Evolutionary conservation across 495 filamentous ascomycete genomes (phyloP), one percentile per base, ranked within the genome.

Genomic region (Penicillium arizonense): DNA sequence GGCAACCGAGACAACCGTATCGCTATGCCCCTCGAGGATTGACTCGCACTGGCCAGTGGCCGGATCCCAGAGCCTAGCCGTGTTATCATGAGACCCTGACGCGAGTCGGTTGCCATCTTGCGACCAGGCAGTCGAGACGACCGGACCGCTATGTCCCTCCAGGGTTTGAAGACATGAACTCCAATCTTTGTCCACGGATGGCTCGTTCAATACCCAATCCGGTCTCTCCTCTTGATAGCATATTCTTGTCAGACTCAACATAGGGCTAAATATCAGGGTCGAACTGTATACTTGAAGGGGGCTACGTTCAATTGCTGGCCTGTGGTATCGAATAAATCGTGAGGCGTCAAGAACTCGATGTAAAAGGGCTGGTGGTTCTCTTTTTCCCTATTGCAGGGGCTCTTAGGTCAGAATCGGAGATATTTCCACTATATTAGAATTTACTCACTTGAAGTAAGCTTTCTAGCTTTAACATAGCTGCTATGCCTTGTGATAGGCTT

Each of bases 271-370:
- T 13, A 69, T 16, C 9, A 74, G 57, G 13, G 62, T 51, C 16
- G 59, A 64, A 40, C 18, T 40, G 46, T 73, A 71, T 20, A 65
- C 35, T 44, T 74, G 64, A 26, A 72, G 56, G 0, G 71, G 71
- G 1, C 36, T 43, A 11, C 33, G 53, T 39, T 74, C 57, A 47
- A 75, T 69, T 9, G 59, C 33, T 14, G 12, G 32, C 18, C 56
- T 49, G 34, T 59, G 44, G 13, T 56, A 58, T 9, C 42, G 59
- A 38, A 69, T 54, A 45, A 77, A 68, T 16, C 65, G 56, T 26
- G 30, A 53, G 1, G 58, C 61, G 48, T 77, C 68, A 42, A 59
- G 42, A 23, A 70, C 52, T 18, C 70, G 63, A 7, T 53, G 28
- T 7, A 53, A 42, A 11, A 70, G 36, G 4, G 1, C 8, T 0